Conservation (phyloP, 1,284 basidiomycete genomes). For the Ganoderma leucocontextum region DNA sequence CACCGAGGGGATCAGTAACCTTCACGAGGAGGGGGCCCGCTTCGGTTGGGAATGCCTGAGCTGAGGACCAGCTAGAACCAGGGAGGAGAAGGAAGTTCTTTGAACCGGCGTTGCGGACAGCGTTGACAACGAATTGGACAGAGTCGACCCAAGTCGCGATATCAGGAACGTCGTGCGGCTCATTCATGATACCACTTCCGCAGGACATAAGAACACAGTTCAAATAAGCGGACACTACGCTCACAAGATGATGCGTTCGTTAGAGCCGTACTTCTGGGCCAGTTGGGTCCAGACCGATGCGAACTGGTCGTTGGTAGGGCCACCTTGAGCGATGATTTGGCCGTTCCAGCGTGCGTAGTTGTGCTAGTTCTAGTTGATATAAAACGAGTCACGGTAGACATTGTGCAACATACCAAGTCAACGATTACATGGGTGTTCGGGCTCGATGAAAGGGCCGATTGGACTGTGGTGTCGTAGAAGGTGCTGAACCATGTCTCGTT, state of each 20-base stretch:
- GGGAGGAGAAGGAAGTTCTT: slow-evolving; percentile 57
- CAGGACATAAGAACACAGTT: slow-evolving; percentile 5
- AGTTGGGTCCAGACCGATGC: slow-evolving; percentile 62
- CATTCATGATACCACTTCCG: slow-evolving; percentile 57
- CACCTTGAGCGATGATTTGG: slow-evolving; percentile 59
- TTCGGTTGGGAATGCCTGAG: slow-evolving; percentile 57
- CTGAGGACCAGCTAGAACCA: slow-evolving; percentile 52
- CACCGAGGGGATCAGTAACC: slow-evolving; percentile 63
- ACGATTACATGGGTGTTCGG: slow-evolving; percentile 57
- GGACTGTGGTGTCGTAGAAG: slow-evolving; percentile 56
- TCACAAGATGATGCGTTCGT: slow-evolving; percentile 58
- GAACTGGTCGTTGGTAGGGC: slow-evolving; percentile 60
- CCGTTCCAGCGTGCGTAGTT: slow-evolving; percentile 63
- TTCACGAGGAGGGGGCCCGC: slow-evolving; percentile 58
- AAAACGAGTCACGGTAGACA: too few relatives aligned
- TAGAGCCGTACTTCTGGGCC: slow-evolving; percentile 57
- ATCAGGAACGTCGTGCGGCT: slow-evolving; percentile 56
- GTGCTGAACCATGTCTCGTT: slow-evolving; percentile 52
- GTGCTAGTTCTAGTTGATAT: slow-evolving; percentile 41
- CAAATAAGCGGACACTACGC: neutral
- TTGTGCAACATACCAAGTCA: slow-evolving; percentile 46
- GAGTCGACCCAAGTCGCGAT: slow-evolving; percentile 53
- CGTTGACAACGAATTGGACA: slow-evolving; percentile 58
- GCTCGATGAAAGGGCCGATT: slow-evolving; percentile 54
- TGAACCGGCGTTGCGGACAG: slow-evolving; percentile 56